Conservation (phyloP, 2,329 filamentous ascomycete genomes). For the Epichloe amarillans region DNA sequence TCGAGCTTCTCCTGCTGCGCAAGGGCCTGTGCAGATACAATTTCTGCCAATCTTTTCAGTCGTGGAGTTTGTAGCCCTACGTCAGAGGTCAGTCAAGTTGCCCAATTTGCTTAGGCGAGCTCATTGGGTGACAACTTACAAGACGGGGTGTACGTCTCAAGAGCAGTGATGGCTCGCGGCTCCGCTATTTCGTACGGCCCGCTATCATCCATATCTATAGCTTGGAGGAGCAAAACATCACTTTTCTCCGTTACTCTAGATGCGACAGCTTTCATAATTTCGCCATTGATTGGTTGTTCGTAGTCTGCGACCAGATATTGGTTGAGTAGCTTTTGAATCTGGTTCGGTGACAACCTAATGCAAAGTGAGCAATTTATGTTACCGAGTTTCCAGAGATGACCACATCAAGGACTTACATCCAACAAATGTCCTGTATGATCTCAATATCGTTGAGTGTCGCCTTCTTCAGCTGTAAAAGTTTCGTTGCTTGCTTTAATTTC, state of each 20-base stretch:
- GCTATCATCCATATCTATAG: conserved; percentile 98
- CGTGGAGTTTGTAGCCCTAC: conserved; percentile 89
- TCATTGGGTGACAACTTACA: conserved; percentile 45
- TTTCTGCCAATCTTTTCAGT: conserved; percentile 92
- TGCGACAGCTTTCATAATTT: conserved; percentile 99
- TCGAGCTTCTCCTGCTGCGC: conserved; percentile 85
- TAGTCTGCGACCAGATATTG: conserved; percentile 98
- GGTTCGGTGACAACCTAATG: conserved; percentile 81
- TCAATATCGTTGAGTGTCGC: conserved; percentile 98
- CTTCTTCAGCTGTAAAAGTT: conserved; percentile 96
- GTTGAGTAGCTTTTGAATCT: conserved; percentile 97
- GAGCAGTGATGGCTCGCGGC: conserved; percentile 83
- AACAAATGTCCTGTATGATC: conserved; percentile 99
- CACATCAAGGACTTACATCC: conserved; percentile 63
- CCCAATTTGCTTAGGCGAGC: background rate
- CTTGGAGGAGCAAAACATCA: conserved; percentile 81
- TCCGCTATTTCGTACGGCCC: conserved; percentile 98
- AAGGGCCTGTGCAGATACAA: conserved; percentile 91
- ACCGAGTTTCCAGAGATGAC: background rate
- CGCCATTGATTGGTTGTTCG: conserved; percentile 97
- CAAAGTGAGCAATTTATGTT: background rate
- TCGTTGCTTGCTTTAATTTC: conserved; percentile 62
- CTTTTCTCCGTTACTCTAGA: conserved; percentile 97
- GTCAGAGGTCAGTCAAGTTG: conserved; percentile 15
- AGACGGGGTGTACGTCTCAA: conserved; percentile 96